Base-by-base conservation (phyloP, 768 basidiomycete genomes). In the Strobilomyces confusus region DNA sequence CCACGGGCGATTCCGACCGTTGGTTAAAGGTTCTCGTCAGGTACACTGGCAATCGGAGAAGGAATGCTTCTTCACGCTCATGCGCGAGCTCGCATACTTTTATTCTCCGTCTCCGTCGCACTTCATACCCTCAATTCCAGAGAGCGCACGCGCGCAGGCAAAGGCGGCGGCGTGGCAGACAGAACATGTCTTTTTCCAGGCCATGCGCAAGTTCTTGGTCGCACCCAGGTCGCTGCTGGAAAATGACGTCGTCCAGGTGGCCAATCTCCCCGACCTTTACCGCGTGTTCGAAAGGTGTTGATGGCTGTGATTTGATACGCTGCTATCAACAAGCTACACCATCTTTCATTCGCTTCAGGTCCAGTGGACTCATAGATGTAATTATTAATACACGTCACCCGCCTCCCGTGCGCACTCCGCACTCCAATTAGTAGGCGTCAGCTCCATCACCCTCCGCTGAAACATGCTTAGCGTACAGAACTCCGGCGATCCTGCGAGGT, bases 281-380 rank as follows among this genome's bases (percentile, higher is more conserved):
- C 86, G 88, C 57, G 89, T 98, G 0, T 99, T 98, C 63, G 95
- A 98, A 72, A 73, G 95, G 58, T 98, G 95, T 65, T 98, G 66
- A 76, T 6, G 55, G 48, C 38, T 43, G 40, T 23, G 37, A 54
- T 41, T 14, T 45, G n/a, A n/a, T n/a, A n/a, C n/a, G n/a, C n/a
- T n/a, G n/a, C n/a, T n/a, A n/a, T n/a, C n/a, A n/a, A n/a, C n/a
- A n/a, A n/a, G n/a, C n/a, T n/a, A n/a, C 6, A 29, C 9, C 29
- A 6, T 29, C 29, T 29, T 29, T 29, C 26, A 26, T 26, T 26
- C 26, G 26, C 26, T 26, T 8, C 26, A 26, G 26, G 26, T 26
- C 26, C 26, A 4, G 26, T 8, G 26, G 26, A 9, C 9, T 29
- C 29, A 6, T 29, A 29, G 29, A 8, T 29, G n/a, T n/a, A n/a